Evolutionary conservation across 1,284 basidiomycete genomes (phyloP), one percentile per base, ranked within the genome.

Genomic region (Irpex sp.): DNA sequence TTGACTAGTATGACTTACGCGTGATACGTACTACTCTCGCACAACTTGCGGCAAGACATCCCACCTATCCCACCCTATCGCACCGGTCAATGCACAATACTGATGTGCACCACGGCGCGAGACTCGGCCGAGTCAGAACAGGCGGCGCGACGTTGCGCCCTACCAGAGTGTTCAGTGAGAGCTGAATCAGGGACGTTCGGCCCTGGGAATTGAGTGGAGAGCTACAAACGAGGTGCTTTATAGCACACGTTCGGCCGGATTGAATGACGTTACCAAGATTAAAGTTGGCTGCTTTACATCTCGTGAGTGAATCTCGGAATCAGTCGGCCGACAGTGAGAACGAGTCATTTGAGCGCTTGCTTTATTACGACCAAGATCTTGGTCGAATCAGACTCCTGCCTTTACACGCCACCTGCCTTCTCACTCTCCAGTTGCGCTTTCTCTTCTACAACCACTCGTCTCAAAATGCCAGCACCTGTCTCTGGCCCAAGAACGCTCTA

Each of bases 401-500:
- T 56, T 56, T 56, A 56, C 54, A 56, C 34, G 34, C 54, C 26
- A 13, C 26, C 34, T 19, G 11, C 49, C 15, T 37, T 54, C 59
- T 49, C 60, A 44, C 55, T 21, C n/a, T 56, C 11, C 31, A 36
- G 21, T 34, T 34, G 54, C 13, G 15, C 31, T 56, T 36, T 56
- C 31, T 15, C 34, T 26, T 15, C 54, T 34, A 56, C 19, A 15
- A 19, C 38, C 57, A 68, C 69, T 51, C 17, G 49, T 36, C 26
- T 36, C 13, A 31, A 26, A 62, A 88, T 91, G 89, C 84, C 89
- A 66, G 79, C 78, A 61, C 78, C 83, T 44, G 73, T 84, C 21
- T 70, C 79, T 63, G 75, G 80, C 38, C 92, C 94, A 13, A 87
- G 92, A 68, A 97, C 95, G 56, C 81, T 97, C 47, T 96, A 97